Conservation (phyloP, 1,284 basidiomycete species). For the Coriolopsis trogii region DNA sequence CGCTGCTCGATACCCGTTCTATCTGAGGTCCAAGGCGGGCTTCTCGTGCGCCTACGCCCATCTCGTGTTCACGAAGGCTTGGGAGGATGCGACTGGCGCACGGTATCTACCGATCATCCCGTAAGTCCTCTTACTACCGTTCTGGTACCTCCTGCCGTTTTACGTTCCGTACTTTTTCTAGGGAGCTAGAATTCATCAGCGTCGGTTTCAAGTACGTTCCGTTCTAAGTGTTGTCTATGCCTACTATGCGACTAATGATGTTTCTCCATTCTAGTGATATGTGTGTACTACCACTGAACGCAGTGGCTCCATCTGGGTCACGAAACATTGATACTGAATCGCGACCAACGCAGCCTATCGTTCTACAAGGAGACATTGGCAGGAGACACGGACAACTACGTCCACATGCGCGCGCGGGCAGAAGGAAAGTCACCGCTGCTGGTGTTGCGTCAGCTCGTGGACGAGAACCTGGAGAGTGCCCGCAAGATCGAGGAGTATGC, state of each 20-base stretch:
- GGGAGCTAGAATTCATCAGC: slow-evolving; percentile 5
- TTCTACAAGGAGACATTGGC: slow-evolving; percentile 17
- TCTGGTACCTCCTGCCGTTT: no score
- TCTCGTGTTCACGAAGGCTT: slow-evolving; percentile 2
- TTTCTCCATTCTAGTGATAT: neutral
- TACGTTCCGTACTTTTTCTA: no score
- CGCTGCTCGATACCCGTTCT: neutral
- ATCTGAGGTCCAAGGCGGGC: neutral
- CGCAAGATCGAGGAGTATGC: slow-evolving; percentile 7
- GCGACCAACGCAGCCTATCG: slow-evolving; percentile 4
- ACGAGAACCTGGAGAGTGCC: slow-evolving; percentile 10
- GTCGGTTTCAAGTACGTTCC: slow-evolving; percentile 11
- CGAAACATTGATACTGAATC: neutral
- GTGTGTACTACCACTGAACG: neutral
- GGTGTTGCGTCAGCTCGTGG: slow-evolving; percentile 2
- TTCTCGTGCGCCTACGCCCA: neutral
- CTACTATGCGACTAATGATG: neutral
- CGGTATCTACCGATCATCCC: neutral
- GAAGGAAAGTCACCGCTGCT: slow-evolving; percentile 10
- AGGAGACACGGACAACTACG: slow-evolving; percentile 17
- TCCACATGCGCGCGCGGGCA: slow-evolving; percentile 11
- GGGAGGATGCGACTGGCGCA: neutral
- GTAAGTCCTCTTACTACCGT: no score
- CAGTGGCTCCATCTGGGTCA: neutral
- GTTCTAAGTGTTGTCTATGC: no score